phyloP scores from a whole-genome alignment of 805 yeast species.

The Starmerella riodocensis region DNA sequence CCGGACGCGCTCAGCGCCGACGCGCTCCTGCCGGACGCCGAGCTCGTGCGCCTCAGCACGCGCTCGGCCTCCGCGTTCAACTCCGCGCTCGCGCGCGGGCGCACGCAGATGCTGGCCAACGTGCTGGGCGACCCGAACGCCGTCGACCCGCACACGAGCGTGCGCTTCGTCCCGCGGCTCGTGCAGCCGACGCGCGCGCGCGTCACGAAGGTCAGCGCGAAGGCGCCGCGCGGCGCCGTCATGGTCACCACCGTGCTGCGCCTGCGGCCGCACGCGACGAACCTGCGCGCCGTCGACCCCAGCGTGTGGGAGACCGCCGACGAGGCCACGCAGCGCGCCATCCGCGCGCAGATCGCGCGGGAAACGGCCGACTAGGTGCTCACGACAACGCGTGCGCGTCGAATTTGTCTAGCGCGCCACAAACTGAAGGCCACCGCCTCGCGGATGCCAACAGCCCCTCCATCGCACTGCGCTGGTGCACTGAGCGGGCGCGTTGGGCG shows the following conservation, averaged over 20 bases:
- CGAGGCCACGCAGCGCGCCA: constrained; percentile 23
- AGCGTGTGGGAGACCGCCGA: constrained; percentile 30
- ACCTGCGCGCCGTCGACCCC: constrained; percentile 5
- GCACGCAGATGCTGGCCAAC: constrained; percentile 34
- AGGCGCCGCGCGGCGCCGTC: constrained; percentile 9
- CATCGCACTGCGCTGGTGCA: too few species aligned
- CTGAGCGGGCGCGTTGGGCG: too few species aligned
- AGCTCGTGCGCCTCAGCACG: constrained; percentile 73
- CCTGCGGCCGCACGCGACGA: neutral
- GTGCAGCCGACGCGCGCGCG: constrained; percentile 55
- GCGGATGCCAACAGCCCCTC: too few species aligned
- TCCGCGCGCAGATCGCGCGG: constrained; percentile 1
- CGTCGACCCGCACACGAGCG: constrained; percentile 77
- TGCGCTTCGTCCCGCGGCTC: constrained; percentile 52
- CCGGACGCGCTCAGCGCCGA: constrained; percentile 3
- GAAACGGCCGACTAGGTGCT: neutral
- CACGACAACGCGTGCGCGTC: too few species aligned
- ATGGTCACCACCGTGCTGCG: constrained; percentile 15
- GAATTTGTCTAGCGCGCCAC: too few species aligned
- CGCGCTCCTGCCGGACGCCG: constrained; percentile 9
- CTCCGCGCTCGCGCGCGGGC: constrained; percentile 42
- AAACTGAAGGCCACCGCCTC: too few species aligned
- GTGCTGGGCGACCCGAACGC: neutral
- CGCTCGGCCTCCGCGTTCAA: constrained; percentile 64
- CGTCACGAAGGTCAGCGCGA: neutral